Percentiles rank a stretch among this genome's conserved stretches.
Evolutionary conservation across 2,329 filamentous ascomycete genomes (phyloP).

Genomic region (Cadophora gregata): DNA sequence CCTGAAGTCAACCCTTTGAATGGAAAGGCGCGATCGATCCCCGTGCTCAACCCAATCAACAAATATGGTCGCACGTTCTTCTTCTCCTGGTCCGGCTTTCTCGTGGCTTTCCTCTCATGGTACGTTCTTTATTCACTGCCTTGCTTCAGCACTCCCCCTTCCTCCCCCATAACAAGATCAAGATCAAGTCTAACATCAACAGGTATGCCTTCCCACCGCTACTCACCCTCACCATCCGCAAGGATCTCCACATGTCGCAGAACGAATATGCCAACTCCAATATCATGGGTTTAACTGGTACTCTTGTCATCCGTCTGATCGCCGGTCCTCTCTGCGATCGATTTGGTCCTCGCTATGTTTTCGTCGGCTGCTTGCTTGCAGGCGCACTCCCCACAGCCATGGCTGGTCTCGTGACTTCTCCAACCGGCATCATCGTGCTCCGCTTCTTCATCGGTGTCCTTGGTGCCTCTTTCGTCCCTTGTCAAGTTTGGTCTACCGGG

Average conservation of each 20-base stretch:
- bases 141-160: neutral
- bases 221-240: conserved; percentile 70
- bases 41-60: conserved; percentile 77
- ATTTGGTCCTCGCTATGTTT: conserved; percentile 81
- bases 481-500: conserved; percentile 89
- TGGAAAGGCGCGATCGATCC: conserved; percentile 80
- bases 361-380: conserved; percentile 73
- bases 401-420: conserved; percentile 75
- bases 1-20: conserved; percentile 72
- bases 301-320: conserved; percentile 75
- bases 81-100: conserved; percentile 81
- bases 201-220: conserved; percentile 80
- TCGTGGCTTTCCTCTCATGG: conserved; percentile 90
- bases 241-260: conserved; percentile 74
- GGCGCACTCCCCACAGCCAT: conserved; percentile 86
- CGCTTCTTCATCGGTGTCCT: conserved; percentile 84
- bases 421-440: conserved; percentile 69
- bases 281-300: conserved; percentile 78
- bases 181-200: neutral
- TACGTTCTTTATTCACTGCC: conserved; percentile 1
- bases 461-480: conserved; percentile 80
- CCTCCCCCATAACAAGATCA: neutral
- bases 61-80: conserved; percentile 87
- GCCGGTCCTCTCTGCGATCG: conserved; percentile 85
- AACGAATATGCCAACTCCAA: conserved; percentile 86